These are phyloP conservation scores for Monilinia laxa DNA, from an alignment of 2,329 filamentous ascomycete species.

Conservation along the genomic window DNA sequence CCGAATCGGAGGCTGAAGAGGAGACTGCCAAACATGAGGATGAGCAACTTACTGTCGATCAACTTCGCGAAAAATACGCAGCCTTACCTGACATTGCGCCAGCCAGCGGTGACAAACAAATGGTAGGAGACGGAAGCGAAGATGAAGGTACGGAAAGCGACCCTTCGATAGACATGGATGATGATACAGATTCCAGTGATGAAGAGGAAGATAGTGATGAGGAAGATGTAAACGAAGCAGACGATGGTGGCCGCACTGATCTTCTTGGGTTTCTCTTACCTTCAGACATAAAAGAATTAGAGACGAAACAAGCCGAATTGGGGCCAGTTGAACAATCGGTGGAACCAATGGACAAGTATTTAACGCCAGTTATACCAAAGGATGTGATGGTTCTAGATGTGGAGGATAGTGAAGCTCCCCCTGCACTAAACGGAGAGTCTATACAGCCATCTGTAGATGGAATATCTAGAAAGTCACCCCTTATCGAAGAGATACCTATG, in stretches of 20 bases:
- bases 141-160: slow-evolving; percentile 35
- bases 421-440: slow-evolving; percentile 35
- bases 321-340: slow-evolving; percentile 23
- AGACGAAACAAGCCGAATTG: slow-evolving; percentile 28
- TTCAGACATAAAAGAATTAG: slow-evolving; percentile 41
- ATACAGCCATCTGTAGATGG: slow-evolving; percentile 8
- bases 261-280: slow-evolving; percentile 40
- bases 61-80: slow-evolving; percentile 67
- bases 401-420: slow-evolving; percentile 37
- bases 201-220: slow-evolving; percentile 60
- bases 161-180: slow-evolving; percentile 30
- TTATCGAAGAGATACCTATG: slow-evolving; percentile 17
- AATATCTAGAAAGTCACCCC: background rate
- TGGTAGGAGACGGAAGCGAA: slow-evolving; percentile 34
- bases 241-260: slow-evolving; percentile 42
- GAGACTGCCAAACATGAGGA: slow-evolving; percentile 52
- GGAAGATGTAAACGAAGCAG: slow-evolving; percentile 44
- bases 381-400: slow-evolving; percentile 24
- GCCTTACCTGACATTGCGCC: slow-evolving; percentile 52
- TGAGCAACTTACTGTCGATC: slow-evolving; percentile 66
- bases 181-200: slow-evolving; percentile 52
- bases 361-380: background rate
- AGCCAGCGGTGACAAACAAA: slow-evolving; percentile 39
- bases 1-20: slow-evolving; percentile 59
- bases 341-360: slow-evolving; percentile 13